Evolutionary conservation across 1,284 basidiomycete species (phyloP), one percentile per base, ranked within the genome.

Genomic region (Fomitopsis schrenkii): DNA sequence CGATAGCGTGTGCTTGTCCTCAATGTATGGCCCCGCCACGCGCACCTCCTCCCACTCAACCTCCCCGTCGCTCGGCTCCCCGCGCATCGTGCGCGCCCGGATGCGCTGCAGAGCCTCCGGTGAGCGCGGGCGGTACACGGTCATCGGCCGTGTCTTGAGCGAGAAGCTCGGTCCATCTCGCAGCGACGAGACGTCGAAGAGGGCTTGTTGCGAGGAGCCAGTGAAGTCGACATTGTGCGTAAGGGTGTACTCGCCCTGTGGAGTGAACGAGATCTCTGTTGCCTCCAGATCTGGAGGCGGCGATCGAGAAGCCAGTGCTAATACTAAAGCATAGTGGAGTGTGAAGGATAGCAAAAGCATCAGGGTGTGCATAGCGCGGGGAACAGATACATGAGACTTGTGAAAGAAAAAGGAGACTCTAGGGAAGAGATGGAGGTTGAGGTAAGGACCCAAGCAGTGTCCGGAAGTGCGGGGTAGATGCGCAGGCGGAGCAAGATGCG

Each of bases 1-100:
- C 3, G 84, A 80, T 7, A 98, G 77, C 0, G 96, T 98, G 69
- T 92, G 86, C 53, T 85, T 80, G 74, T 98, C 91, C 55, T 85
- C 82, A 15, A 95, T 75, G 70, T 98, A 88, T 2, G 90, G 90
- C 12, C 80, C 88, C 8, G 80, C 74, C 36, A 89, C 74, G 22
- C 80, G 73, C 5, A 81, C 69, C 48, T 74, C 68, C 55, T 85
- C 79, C 90, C 90, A 92, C 54, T 84, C 77, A 1, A 89, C 67
- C 7, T 70, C 68, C 55, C 85, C 80, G 66, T 79, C 48, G 28
- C 28, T 82, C 72, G 87, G 76, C 26, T 67, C 74, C 42, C 78
- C 70, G 26, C 73, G 71, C 55, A 84, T 67, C 8, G 87, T 88
- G 54, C 80, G 75, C 55, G 75, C 71, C 15, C 88, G 81, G 22